Conservation (phyloP, 2,329 filamentous ascomycete genomes). For the Alternaria incomplexa region DNA sequence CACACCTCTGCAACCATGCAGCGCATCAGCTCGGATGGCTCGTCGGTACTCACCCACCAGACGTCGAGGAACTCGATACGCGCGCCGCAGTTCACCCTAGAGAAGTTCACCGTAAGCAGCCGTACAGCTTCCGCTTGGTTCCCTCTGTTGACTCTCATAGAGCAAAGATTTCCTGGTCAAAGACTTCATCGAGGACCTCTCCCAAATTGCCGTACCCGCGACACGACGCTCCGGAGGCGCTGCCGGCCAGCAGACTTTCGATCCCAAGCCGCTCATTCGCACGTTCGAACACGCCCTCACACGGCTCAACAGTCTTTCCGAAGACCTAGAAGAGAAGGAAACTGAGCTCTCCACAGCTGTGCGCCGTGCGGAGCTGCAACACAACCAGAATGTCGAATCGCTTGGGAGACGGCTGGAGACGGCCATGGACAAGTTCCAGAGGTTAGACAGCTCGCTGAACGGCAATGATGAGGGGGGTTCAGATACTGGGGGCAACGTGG, state of each 20-base stretch:
- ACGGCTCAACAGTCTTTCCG: conserved; percentile 72
- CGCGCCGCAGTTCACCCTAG: conserved; percentile 78
- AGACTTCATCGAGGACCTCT: conserved; percentile 93
- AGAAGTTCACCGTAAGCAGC: conserved; percentile 64
- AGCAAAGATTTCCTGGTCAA: conserved; percentile 90
- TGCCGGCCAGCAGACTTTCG: conserved; percentile 65
- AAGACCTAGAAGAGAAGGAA: conserved; percentile 87
- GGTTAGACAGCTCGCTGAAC: conserved; percentile 82
- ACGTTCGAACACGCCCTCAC: conserved; percentile 83
- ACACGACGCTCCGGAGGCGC: conserved; percentile 76
- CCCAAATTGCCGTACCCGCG: conserved; percentile 79
- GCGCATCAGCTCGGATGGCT: conserved; percentile 47
- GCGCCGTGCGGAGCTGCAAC: conserved; percentile 86
- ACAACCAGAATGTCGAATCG: conserved; percentile 88
- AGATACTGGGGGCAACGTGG: conserved; percentile 78
- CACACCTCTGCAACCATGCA: conserved; percentile 33
- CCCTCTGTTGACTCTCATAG: conserved; percentile 24
- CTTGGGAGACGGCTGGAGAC: conserved; percentile 88
- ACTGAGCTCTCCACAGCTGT: conserved; percentile 91
- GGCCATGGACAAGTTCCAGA: conserved; percentile 90
- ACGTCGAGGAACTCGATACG: conserved; percentile 49
- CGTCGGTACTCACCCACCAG: conserved; percentile 50
- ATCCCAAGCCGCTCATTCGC: conserved; percentile 94
- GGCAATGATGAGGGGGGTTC: conserved; percentile 61
- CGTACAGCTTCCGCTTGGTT: neutral